Base-by-base conservation (phyloP, 2,329 filamentous ascomycete species). In the Hirsutella minnesotensis region DNA sequence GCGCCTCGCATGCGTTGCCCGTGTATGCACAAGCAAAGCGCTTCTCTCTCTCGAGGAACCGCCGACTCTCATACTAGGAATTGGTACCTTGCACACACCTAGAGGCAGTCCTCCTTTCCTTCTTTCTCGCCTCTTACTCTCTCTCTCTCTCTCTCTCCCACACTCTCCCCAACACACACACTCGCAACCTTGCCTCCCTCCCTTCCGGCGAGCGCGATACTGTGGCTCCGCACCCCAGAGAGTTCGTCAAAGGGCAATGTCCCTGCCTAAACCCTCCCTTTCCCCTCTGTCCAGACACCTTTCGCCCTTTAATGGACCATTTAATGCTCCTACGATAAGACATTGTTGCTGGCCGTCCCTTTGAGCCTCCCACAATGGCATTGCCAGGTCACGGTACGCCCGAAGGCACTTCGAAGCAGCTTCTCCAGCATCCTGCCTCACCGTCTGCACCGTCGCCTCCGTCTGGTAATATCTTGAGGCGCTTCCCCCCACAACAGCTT, bases 361-460 rank as follows among this genome's bases (percentile, higher is more conserved):
- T 36, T 42, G 40, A 36, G 31, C 39, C 44, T 47, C 49, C 47
- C 44, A 46, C 49, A 46, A 55, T 56, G 51, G 49, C 53, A 51
- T 51, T 49, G 44, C 41, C 44, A 36, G 44, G 42, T 47, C 45
- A n/a, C 36, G 36, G n/a, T 34, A 33, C 31, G 22, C 12, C 36
- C 29, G 18, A 27, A 12, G 24, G 24, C 24, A 7, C 12, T 12
- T 27, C 38, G 40, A 21, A 22, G 40, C 40, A 44, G 19, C 36
- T 47, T 34, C 40, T 45, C 48, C 48, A 43, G 52, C 51, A 41
- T 49, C 56, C 63, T 59, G 63, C 64, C 53, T 61, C 62, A 52
- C 55, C 53, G 39, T 57, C 56, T 61, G 61, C 63, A 49, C 64
- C 62, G 55, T 58, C 60, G 24, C 24, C 24, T 27, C 24, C 24